Evolutionary conservation across 192 early-diverging fungal genomes (phyloP).

Genomic region (Coemansia sp.): DNA sequence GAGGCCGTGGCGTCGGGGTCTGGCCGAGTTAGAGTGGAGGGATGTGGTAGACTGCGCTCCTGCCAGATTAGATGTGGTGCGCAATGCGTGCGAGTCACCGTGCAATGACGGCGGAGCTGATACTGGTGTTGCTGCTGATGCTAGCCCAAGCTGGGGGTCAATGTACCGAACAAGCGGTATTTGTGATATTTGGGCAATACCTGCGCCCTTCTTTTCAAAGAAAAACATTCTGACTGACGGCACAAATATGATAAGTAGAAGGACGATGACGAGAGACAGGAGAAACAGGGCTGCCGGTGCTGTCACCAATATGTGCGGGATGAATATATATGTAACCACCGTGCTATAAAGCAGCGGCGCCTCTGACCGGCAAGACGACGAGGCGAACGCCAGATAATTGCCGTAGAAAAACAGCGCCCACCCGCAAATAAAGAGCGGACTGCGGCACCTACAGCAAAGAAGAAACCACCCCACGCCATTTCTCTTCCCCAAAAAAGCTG

Average conservation of each 20-base stretch:
- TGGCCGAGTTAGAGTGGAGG: conserved; percentile 22
- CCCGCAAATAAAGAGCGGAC: conserved; percentile 61
- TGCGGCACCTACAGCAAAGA: conserved; percentile 58
- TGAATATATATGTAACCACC: conserved; percentile 63
- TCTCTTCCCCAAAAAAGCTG: conserved; percentile 6
- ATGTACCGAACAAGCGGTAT: conserved; percentile 70
- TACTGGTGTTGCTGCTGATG: not conserved
- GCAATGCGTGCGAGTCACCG: conserved; percentile 8
- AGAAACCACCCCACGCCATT: conserved; percentile 6
- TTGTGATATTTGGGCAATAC: conserved; percentile 64
- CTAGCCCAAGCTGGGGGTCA: conserved; percentile 13
- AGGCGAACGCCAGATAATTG: conserved; percentile 68
- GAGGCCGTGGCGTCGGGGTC: conserved; percentile 26
- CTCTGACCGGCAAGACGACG: conserved; percentile 23
- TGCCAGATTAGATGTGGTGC: not conserved
- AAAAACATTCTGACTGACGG: conserved; percentile 63
- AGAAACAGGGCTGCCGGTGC: conserved; percentile 49
- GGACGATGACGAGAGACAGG: conserved; percentile 61
- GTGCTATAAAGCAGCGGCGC: conserved; percentile 66
- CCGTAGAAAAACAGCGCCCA: conserved; percentile 70
- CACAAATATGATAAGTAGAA: conserved; percentile 62
- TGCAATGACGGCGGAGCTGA: conserved; percentile 47
- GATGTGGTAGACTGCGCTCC: conserved; percentile 38
- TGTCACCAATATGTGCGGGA: conserved; percentile 64
- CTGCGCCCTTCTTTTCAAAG: conserved; percentile 65